Evolutionary conservation across 2,329 filamentous ascomycete genomes (phyloP).

Genomic region (Apiospora saccharicola): DNA sequence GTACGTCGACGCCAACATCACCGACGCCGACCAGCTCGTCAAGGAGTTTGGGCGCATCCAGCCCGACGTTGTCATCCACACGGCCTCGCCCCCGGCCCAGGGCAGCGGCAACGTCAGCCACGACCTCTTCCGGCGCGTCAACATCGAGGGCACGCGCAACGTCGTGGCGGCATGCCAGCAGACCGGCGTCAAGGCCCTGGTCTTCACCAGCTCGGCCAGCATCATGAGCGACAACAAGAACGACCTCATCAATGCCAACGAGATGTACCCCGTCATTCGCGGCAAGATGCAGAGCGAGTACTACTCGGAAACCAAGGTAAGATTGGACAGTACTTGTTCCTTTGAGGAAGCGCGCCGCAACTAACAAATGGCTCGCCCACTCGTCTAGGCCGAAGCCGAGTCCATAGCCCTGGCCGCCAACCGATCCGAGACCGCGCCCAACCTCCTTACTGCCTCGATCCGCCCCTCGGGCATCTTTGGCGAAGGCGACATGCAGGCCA

Average conservation of each 20-base stretch:
- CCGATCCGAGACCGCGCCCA: constrained; percentile 57
- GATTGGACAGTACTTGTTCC: background rate
- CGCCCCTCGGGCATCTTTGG: constrained; percentile 92
- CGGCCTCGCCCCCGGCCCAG: constrained; percentile 74
- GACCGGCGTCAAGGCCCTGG: constrained; percentile 78
- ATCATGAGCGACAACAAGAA: constrained; percentile 82
- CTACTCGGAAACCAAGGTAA: constrained; percentile 90
- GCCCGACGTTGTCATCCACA: constrained; percentile 90
- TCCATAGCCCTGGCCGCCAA: constrained; percentile 80
- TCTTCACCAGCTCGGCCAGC: constrained; percentile 91
- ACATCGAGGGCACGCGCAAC: constrained; percentile 83
- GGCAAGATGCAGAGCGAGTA: constrained; percentile 77
- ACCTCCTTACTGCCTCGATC: constrained; percentile 79
- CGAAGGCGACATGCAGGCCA: constrained; percentile 81
- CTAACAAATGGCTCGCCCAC: background rate
- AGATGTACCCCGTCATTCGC: constrained; percentile 79
- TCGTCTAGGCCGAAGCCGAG: constrained; percentile 75
- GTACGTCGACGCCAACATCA: constrained; percentile 83
- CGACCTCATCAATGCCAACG: constrained; percentile 85
- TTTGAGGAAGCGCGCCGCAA: background rate
- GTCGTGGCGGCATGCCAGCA: constrained; percentile 77
- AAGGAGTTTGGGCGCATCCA: constrained; percentile 69
- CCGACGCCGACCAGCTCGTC: constrained; percentile 66
- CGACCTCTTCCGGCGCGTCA: constrained; percentile 78
- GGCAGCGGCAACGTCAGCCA: constrained; percentile 61